Evolutionary conservation across 2,329 filamentous ascomycete species (phyloP).

Genomic region (Gnomoniopsis smithogilvyi): DNA sequence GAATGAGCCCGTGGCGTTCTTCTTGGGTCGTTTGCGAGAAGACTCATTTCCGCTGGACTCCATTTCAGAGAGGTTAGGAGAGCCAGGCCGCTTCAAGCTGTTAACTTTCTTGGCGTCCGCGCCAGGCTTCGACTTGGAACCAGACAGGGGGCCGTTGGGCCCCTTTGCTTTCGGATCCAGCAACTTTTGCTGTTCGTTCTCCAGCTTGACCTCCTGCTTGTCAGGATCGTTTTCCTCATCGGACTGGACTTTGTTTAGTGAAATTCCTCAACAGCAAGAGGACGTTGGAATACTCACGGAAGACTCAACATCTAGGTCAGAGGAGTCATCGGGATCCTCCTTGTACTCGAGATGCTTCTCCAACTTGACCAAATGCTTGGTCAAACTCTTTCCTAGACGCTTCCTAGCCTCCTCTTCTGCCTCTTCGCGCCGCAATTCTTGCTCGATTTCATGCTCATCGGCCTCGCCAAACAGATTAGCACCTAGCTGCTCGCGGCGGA

Average conservation of each 20-base stretch:
- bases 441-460: slow-evolving; percentile 69
- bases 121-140: slow-evolving; percentile 38
- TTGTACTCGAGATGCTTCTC: slow-evolving; percentile 88
- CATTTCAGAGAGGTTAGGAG: slow-evolving; percentile 67
- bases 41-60: slow-evolving; percentile 93
- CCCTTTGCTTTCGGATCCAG: slow-evolving; percentile 55
- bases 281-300: slow-evolving; percentile 25
- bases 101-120: slow-evolving; percentile 54
- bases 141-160: slow-evolving; percentile 50
- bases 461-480: slow-evolving; percentile 77
- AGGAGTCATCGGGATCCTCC: slow-evolving; percentile 49
- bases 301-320: slow-evolving; percentile 32
- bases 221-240: slow-evolving; percentile 51
- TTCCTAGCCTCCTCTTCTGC: slow-evolving; percentile 68
- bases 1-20: slow-evolving; percentile 47
- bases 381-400: slow-evolving; percentile 70
- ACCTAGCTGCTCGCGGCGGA: slow-evolving; percentile 77
- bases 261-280: neutral
- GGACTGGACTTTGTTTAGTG: slow-evolving; percentile 34
- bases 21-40: slow-evolving; percentile 72
- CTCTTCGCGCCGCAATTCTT: slow-evolving; percentile 67
- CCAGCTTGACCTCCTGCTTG: slow-evolving; percentile 52
- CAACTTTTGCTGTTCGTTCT: slow-evolving; percentile 46
- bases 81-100: slow-evolving; percentile 78
- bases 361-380: slow-evolving; percentile 77